These are phyloP conservation scores for Dothidotthia symphoricarpi DNA, from an alignment of 2,329 filamentous ascomycete genomes.

Conservation along the genomic window DNA sequence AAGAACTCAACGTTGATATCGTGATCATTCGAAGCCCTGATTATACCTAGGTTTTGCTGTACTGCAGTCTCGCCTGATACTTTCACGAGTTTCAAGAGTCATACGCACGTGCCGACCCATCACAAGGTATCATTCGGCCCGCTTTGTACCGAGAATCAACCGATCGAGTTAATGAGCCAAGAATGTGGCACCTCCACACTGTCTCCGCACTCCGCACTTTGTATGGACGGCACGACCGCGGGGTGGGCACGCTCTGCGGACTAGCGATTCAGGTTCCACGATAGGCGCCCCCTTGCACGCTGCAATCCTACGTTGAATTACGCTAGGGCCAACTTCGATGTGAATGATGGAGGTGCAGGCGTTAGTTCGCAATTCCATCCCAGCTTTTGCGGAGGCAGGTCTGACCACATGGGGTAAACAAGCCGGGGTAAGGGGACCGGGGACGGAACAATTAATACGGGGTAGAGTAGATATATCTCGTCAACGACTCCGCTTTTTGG, in stretches of 20 bases:
- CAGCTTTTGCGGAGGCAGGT: constrained; percentile 22
- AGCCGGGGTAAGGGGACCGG: constrained; percentile 18
- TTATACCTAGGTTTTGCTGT: no score
- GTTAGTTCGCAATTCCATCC: constrained; percentile 13
- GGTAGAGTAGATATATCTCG: constrained; percentile 30
- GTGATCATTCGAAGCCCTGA: no score
- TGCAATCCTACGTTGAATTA: constrained; percentile 10
- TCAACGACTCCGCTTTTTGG: constrained; percentile 13
- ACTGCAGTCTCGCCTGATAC: constrained; percentile 18
- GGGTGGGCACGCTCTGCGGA: constrained; percentile 7
- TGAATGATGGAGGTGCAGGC: constrained; percentile 9
- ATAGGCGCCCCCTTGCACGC: not conserved
- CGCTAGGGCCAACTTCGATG: constrained; percentile 3
- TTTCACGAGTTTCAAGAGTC: constrained; percentile 21
- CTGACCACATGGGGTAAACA: constrained; percentile 20
- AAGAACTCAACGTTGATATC: no score
- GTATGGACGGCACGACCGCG: constrained; percentile 14
- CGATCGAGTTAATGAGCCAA: constrained; percentile 19
- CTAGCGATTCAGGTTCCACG: constrained; percentile 13
- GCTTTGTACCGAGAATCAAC: constrained; percentile 20
- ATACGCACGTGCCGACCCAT: constrained; percentile 15
- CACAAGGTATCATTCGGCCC: constrained; percentile 16
- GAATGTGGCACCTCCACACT: constrained; percentile 22
- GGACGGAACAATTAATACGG: constrained; percentile 17
- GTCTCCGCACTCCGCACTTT: constrained; percentile 19